Base-by-base conservation (phyloP, 2,329 filamentous ascomycete species). In the Colletotrichum sp. region DNA sequence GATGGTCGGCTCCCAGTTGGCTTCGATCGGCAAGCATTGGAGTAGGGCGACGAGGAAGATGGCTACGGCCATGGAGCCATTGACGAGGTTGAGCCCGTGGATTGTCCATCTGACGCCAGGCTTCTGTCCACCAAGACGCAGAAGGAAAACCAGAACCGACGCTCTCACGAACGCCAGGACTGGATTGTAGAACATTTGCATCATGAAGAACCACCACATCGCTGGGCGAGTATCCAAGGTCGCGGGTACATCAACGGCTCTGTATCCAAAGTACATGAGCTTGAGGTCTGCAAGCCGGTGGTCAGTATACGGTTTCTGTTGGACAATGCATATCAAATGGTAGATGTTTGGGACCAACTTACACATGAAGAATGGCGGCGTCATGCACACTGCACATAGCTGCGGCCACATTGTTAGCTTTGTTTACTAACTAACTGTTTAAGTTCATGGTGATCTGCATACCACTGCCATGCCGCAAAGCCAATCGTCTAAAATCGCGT, bases 141-240 rank as follows among this genome's bases (percentile, higher is more conserved):
- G 81, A n/a, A 88, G 82, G 74, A 88, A 87, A n/a, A 88, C 76
- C 6, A 89, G 82, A 21, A 88, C 81, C 0, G 87, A 88, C 3
- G 84, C 83, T 78, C 88, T 89, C 72, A 88, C 84, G 12, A 89
- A 81, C 6, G 86, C 85, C 3, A 89, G 78, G 60, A 88, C 85
- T 0, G 87, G 87, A 68, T 87, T 88, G 80, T 89, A 88, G 3
- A 87, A 79, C 10, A 87, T 79, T 59, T 87, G 84, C 44, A 84
- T 83, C 21, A 84, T 78, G 57, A 84, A 87, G 78, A 83, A 63
- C 72, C 59, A 75, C 72, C 81, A 78, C 71, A 80, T 77, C 16
- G 77, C 81, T 3, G 77, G 76, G 8, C 81, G 74, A n/a, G 80
- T 44, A 30, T 77, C 75, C 49, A 55, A 71, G 3, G 66, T 65